Conservation (phyloP, 257 asterid genomes). For the Linaria vulgaris region DNA sequence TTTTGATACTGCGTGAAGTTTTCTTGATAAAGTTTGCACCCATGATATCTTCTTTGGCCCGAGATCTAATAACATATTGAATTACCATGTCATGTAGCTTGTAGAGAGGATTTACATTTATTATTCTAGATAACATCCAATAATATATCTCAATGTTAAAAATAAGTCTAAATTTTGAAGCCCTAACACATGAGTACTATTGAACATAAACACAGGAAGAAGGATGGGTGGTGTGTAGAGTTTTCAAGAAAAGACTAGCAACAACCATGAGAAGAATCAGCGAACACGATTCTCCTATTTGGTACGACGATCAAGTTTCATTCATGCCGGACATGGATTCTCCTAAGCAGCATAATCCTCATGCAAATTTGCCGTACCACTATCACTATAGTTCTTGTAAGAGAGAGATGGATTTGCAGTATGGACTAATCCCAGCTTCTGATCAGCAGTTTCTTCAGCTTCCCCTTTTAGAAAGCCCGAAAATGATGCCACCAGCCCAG, state of each 20-base stretch:
- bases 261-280: conserved; percentile 48
- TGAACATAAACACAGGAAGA: conserved; percentile 59
- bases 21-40: too few species aligned
- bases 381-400: conserved; percentile 44
- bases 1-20: too few species aligned
- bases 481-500: conserved; percentile 34
- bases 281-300: conserved; percentile 73
- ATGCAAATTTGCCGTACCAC: conserved; percentile 29
- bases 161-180: too few species aligned
- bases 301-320: conserved; percentile 79
- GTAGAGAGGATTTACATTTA: too few species aligned
- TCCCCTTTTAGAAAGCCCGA: conserved; percentile 64
- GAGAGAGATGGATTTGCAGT: conserved; percentile 50
- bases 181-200: too few species aligned
- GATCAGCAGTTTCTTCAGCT: conserved; percentile 57
- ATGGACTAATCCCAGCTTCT: conserved; percentile 34
- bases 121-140: too few species aligned
- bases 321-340: conserved; percentile 58
- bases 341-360: conserved; percentile 36
- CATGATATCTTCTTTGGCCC: too few species aligned
- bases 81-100: too few species aligned
- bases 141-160: too few species aligned
- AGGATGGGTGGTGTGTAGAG: conserved; percentile 97
- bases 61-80: too few species aligned
- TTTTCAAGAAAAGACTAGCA: conserved; percentile 75